These are phyloP conservation scores for Plasmodium blacklocki DNA, from an alignment of 169 alveolate species.

Conservation along the genomic window DNA sequence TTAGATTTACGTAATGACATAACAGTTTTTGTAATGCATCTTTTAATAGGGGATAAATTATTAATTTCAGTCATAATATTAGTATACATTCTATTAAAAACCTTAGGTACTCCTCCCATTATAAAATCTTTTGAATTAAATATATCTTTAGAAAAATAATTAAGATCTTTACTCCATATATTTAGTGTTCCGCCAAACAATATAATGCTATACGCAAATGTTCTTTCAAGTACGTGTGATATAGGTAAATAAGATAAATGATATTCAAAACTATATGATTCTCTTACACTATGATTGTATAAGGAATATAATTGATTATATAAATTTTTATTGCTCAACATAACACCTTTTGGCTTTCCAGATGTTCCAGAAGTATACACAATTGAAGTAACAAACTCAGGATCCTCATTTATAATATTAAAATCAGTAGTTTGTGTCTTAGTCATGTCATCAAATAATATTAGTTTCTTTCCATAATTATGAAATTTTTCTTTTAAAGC, in stretches of 20 bases:
- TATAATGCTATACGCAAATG: slow-evolving; percentile 72
- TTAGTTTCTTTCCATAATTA: not conserved
- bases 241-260: slow-evolving; percentile 90
- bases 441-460: no score
- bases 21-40: not conserved
- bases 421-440: not conserved
- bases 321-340: slow-evolving; percentile 62
- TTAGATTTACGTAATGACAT: not conserved
- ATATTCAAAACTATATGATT: not conserved
- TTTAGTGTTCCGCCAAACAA: not conserved
- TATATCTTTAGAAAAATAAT: slow-evolving; percentile 1
- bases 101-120: no score
- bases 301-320: not conserved
- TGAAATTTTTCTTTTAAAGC: not conserved
- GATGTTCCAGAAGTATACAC: slow-evolving; percentile 81
- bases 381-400: slow-evolving; percentile 90
- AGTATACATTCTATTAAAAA: no score
- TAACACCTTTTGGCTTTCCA: no score
- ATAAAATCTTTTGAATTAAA: not conserved
- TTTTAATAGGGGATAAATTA: not conserved
- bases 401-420: not conserved
- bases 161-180: not conserved
- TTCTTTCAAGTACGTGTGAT: slow-evolving; percentile 88
- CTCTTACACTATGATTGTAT: not conserved
- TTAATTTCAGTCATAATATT: no score